Base-by-base conservation (phyloP, 2,329 filamentous ascomycete genomes). In the Exophiala sideris region DNA sequence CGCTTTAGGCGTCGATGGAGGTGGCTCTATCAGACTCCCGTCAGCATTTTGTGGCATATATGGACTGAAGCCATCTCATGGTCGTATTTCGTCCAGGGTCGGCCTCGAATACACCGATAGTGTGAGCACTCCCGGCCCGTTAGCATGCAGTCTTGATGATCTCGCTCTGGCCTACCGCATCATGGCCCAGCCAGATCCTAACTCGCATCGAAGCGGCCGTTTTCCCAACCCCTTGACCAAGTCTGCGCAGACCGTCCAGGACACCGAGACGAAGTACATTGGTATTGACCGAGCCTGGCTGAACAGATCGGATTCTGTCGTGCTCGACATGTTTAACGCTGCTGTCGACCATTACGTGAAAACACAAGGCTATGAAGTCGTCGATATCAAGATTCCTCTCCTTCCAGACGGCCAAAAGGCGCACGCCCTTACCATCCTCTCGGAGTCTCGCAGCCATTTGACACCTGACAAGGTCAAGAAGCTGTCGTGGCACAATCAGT, bases 101-200 rank as follows among this genome's bases (percentile, higher is more conserved):
- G 79, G 82, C 1, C 70, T 76, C 11, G 81, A 81, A 54, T 76
- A 83, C 48, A 80, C 80, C 21, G 76, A 78, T 33, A 86, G 81
- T 0, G 84, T 83, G 33, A 82, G 80, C 52, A 86, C 94, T 12
- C 76, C 82, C 5, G 89, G 89, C 0, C 91, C 91, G 6, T 80
- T 96, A 64, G 87, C 89, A 12, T 79, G 83, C 45, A 92, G 80
- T 50, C 88, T 88, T 58, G 77, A 84, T 34, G 91, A 95, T 65
- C 80, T 96, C 5, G 86, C 87, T 57, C 78, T 91, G 48, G 86
- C 88, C n/a, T 96, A 94, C 73, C 84, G 88, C 46, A 68, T 88
- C 63, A 90, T 95, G 80, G 80, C 88, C 2, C 79, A 83, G 48
- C 87, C 89, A 0, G 81, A 95, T 64, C 81, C 85, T 0, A 70